phyloP scores from a whole-genome alignment of 768 basidiomycete genomes.

The Collybia sordida region DNA sequence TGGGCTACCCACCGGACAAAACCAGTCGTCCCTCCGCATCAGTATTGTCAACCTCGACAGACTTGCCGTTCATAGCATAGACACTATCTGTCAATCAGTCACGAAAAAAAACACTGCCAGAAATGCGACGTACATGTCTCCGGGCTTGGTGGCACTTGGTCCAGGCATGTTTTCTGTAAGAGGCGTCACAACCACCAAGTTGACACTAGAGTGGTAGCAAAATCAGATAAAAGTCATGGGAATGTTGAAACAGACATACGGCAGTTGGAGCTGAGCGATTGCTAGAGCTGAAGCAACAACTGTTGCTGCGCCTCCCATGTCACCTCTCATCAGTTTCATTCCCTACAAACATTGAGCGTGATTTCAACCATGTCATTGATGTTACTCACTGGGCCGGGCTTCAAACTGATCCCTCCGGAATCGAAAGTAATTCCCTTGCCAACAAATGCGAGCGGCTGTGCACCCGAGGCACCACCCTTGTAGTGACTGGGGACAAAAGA shows the following conservation, averaged over 20 bases:
- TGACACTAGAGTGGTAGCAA: constrained; percentile 48
- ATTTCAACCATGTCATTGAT: too few relatives aligned
- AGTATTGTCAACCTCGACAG: constrained; percentile 85
- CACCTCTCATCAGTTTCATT: constrained; percentile 85
- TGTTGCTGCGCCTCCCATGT: constrained; percentile 88
- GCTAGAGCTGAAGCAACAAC: constrained; percentile 73
- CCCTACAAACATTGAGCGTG: constrained; percentile 32
- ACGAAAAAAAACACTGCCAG: background rate
- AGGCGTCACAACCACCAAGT: constrained; percentile 71
- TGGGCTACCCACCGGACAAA: constrained; percentile 53
- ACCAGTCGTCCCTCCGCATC: constrained; percentile 82
- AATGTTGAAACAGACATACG: constrained; percentile 44
- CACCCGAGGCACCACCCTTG: constrained; percentile 64
- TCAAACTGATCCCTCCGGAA: constrained; percentile 84
- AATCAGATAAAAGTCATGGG: background rate
- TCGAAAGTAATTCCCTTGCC: constrained; percentile 93
- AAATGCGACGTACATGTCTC: constrained; percentile 63
- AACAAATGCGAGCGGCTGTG: constrained; percentile 69
- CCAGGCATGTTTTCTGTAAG: constrained; percentile 88
- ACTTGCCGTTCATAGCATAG: constrained; percentile 88
- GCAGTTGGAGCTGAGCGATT: constrained; percentile 79
- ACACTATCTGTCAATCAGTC: constrained; percentile 38
- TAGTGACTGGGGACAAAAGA: constrained; percentile 58
- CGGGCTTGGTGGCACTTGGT: constrained; percentile 72
- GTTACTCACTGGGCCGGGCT: constrained; percentile 60